A percentile compares a stretch with the other conserved stretches of the same genome.
These are phyloP conservation scores for Populus hybrid DNA, from an alignment of 441 rosid species.

Conservation along the genomic window DNA sequence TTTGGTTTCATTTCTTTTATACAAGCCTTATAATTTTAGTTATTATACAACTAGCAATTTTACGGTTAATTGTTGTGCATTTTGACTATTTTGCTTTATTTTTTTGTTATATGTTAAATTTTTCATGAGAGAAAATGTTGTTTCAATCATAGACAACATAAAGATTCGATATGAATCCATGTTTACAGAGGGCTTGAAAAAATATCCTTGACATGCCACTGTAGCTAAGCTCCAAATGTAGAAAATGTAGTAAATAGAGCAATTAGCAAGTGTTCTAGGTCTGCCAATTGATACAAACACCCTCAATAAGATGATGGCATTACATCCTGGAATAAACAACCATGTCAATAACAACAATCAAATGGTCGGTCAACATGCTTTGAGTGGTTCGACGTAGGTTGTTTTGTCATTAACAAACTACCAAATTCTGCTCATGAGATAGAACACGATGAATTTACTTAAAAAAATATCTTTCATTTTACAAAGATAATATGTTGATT, in stretches of 20 bases:
- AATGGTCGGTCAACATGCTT: conserved; percentile 53
- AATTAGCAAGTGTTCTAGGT: conserved; percentile 69
- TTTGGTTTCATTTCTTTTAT: background rate
- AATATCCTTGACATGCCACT: conserved; percentile 55
- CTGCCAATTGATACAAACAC: conserved; percentile 76
- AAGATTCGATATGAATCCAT: conserved; percentile 12
- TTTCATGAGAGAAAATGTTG: background rate
- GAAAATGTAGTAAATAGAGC: conserved; percentile 90
- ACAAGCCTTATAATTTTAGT: background rate
- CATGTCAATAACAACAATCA: conserved; percentile 54
- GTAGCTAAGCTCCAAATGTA: conserved; percentile 74
- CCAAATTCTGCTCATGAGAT: conserved; percentile 75
- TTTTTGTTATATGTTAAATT: background rate
- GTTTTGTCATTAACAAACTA: conserved; percentile 69
- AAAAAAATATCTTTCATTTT: no score
- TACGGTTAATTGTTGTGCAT: no score
- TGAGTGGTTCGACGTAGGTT: conserved; percentile 75
- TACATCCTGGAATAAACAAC: conserved; percentile 60
- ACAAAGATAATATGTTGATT: no score
- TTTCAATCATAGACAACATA: background rate
- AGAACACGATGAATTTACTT: conserved; percentile 59
- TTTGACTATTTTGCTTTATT: no score
- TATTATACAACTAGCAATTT: background rate
- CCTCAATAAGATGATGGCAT: conserved; percentile 77
- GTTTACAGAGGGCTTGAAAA: conserved; percentile 83